phyloP scores from a whole-genome alignment of 2,329 filamentous ascomycete genomes.

The Acrodontium crateriforme region DNA sequence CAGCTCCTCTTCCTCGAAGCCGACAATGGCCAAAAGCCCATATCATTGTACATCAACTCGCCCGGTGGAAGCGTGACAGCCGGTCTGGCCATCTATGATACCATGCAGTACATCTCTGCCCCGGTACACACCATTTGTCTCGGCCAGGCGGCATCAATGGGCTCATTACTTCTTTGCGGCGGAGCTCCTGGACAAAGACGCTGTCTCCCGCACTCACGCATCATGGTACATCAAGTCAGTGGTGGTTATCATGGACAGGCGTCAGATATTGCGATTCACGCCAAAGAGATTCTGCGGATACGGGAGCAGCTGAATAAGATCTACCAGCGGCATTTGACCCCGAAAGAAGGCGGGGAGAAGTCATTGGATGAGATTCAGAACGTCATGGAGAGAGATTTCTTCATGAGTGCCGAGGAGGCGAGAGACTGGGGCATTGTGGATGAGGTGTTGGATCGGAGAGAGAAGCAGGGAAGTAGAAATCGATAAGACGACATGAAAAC shows the following conservation, averaged over 20 bases:
- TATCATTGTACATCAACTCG: slow-evolving; percentile 96
- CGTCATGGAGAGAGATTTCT: slow-evolving; percentile 95
- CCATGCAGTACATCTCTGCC: slow-evolving; percentile 90
- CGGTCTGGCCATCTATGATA: slow-evolving; percentile 83
- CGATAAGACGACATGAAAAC: too few species aligned
- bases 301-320: slow-evolving; percentile 80
- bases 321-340: slow-evolving; percentile 74
- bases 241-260: slow-evolving; percentile 58
- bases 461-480: too few species aligned
- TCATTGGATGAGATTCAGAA: slow-evolving; percentile 73
- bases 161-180: slow-evolving; percentile 72
- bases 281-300: slow-evolving; percentile 85
- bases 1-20: slow-evolving; percentile 97
- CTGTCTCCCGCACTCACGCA: slow-evolving; percentile 79
- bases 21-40: slow-evolving; percentile 85
- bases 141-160: slow-evolving; percentile 91
- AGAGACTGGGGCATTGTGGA: slow-evolving; percentile 84
- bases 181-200: slow-evolving; percentile 75
- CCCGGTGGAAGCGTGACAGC: slow-evolving; percentile 88
- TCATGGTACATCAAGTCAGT: slow-evolving; percentile 95
- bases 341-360: slow-evolving; percentile 54
- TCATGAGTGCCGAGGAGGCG: slow-evolving; percentile 79
- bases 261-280: slow-evolving; percentile 86
- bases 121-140: slow-evolving; percentile 92
- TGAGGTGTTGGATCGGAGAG: slow-evolving; percentile 60